Evolutionary conservation across 2,329 filamentous ascomycete genomes (phyloP), one percentile per base, ranked within the genome.

Genomic region (Elsinoe arachidis): DNA sequence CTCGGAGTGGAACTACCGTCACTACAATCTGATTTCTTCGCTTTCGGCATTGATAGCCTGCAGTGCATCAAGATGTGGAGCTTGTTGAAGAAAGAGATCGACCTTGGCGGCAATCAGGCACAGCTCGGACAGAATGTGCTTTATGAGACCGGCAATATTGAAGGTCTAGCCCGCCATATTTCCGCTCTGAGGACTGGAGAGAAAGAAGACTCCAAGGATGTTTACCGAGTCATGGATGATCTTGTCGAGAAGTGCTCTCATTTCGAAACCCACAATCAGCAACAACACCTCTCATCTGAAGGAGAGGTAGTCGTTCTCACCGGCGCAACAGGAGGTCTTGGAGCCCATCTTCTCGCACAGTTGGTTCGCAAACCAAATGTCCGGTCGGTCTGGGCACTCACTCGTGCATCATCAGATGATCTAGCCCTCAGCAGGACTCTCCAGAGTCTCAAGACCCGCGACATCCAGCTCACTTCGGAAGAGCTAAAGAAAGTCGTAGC

Each of bases 301-400:
- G 53, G 63, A 52, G 46, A 62, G 49, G 64, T 67, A 33, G 68
- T 83, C 1, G 39, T 66, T 33, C 61, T 87, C 2, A 87, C 84
- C 0, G 85, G 85, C 1, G 78, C 79, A 0, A 87, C 85, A 0
- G 85, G 85, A 1, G 84, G 83, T 1, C 73, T 87, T 0, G 85
- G 85, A 1, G 75, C 80, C 0, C 82, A 85, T 61, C 71, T 85
- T 1, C 73, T 82, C 1, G 62, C 68, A 1, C 67, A 72, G 34
- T 61, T 74, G 4, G 64, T 69, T 19, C 58, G 41, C 9, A 63
- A 63, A 1, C 56, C 64, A 7, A 59, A 65, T 33, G 67, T 73
- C 5, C 57, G 64, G 3, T 70, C 69, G 5, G 69, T 83, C 1
- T 81, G 79, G 70, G 78, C 76, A 56, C 72, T 82, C 1, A 76